Conservation (phyloP, 208 protist species). For the Plasmodiophora brassicae region DNA sequence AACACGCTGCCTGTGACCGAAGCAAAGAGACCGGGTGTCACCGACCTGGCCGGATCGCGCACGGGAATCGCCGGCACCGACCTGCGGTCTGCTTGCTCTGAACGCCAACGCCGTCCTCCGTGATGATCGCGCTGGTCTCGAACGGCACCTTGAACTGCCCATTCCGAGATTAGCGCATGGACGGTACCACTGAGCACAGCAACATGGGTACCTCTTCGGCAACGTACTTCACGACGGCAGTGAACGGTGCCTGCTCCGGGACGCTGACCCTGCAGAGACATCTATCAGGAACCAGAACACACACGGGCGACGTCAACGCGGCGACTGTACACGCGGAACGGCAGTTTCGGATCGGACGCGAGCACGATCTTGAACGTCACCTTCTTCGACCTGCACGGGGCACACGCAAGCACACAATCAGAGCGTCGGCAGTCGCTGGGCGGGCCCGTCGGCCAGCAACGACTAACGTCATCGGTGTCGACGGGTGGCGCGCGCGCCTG, state of each 20-base stretch:
- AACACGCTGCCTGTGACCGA: slow-evolving; percentile 33
- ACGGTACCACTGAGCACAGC: not conserved
- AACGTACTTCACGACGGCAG: slow-evolving; percentile 37
- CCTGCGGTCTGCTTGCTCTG: slow-evolving; percentile 22
- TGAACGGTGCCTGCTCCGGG: slow-evolving; percentile 32
- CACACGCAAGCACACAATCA: too few relatives aligned
- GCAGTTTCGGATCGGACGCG: slow-evolving; percentile 40
- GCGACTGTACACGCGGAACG: slow-evolving; percentile 15
- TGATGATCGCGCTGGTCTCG: slow-evolving; percentile 41
- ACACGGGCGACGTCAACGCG: not conserved
- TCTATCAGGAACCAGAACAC: not conserved
- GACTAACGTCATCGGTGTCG: too few relatives aligned
- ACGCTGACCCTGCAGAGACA: slow-evolving; percentile 40
- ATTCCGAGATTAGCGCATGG: not conserved
- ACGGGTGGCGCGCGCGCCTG: too few relatives aligned
- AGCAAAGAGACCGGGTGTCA: too few relatives aligned
- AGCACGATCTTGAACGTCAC: slow-evolving; percentile 44
- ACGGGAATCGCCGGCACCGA: not conserved
- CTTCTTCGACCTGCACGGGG: too few relatives aligned
- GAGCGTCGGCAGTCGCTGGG: too few relatives aligned
- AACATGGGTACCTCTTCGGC: slow-evolving; percentile 20
- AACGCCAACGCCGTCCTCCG: slow-evolving; percentile 20
- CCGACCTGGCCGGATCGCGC: too few relatives aligned
- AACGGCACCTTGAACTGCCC: slow-evolving; percentile 33
- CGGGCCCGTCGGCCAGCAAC: too few relatives aligned